These are phyloP conservation scores for Rhinocladiella mackenziei DNA, from an alignment of 2,329 filamentous ascomycete species.

Conservation along the genomic window DNA sequence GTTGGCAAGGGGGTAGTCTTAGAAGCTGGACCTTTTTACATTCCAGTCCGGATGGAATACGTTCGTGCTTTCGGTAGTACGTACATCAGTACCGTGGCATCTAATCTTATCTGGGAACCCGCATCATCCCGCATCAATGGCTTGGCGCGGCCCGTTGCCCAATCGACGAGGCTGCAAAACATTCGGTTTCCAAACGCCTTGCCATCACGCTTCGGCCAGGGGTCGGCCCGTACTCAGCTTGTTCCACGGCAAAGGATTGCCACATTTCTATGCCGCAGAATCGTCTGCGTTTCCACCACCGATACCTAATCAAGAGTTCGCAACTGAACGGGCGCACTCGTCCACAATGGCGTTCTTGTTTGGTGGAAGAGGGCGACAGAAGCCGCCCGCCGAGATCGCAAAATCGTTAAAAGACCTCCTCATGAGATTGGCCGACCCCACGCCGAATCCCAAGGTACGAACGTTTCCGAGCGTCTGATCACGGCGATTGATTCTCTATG, in stretches of 20 bases:
- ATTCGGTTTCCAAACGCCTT: too few species aligned
- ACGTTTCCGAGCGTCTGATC: slow-evolving; percentile 5
- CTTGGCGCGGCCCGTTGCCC: too few species aligned
- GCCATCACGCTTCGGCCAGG: too few species aligned
- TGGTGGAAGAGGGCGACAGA: slow-evolving; percentile 54
- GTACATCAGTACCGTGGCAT: too few species aligned
- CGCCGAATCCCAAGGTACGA: slow-evolving; percentile 53
- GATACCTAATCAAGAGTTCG: background rate
- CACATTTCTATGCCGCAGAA: too few species aligned
- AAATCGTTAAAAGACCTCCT: slow-evolving; percentile 62
- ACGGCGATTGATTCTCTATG: slow-evolving; percentile 2
- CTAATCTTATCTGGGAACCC: too few species aligned
- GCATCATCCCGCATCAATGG: too few species aligned
- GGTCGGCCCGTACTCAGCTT: too few species aligned
- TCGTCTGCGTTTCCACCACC: background rate
- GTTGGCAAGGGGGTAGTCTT: slow-evolving; percentile 2
- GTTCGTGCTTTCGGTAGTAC: too few species aligned
- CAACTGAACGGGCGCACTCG: background rate
- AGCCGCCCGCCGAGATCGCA: slow-evolving; percentile 59
- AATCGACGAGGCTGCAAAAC: too few species aligned
- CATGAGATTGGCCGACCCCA: slow-evolving; percentile 56
- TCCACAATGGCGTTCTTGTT: slow-evolving; percentile 66
- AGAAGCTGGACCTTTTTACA: background rate
- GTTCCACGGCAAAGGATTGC: too few species aligned
- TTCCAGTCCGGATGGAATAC: too few species aligned